Conservation (phyloP, 768 basidiomycete genomes). For the Boletus vermiculosoides region DNA sequence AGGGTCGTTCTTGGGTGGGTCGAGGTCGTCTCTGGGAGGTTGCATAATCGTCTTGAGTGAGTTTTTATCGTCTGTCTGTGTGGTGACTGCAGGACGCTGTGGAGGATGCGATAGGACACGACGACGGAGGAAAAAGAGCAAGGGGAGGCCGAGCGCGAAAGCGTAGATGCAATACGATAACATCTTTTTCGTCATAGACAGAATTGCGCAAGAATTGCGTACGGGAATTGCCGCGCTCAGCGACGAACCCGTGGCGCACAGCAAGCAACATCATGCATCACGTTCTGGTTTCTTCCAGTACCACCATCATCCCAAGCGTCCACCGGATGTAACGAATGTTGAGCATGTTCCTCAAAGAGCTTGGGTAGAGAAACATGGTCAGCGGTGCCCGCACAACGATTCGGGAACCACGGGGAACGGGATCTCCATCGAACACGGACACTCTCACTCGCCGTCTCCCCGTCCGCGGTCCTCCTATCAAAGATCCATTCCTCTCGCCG, state of each 20-base stretch:
- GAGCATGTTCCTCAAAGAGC: not conserved
- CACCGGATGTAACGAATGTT: too few relatives aligned
- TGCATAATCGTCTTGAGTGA: conserved; percentile 69
- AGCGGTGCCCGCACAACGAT: too few relatives aligned
- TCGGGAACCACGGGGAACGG: not conserved
- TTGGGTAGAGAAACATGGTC: not conserved
- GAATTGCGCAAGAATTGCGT: not conserved
- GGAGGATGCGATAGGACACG: conserved; percentile 5
- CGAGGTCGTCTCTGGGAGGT: conserved; percentile 55
- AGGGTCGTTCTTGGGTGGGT: conserved; percentile 74
- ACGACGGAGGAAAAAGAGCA: conserved; percentile 27
- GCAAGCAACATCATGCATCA: not conserved
- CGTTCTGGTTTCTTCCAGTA: too few relatives aligned
- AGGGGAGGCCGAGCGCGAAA: conserved; percentile 32
- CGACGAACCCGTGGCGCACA: not conserved
- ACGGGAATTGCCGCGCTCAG: conserved; percentile 17
- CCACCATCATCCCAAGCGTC: too few relatives aligned
- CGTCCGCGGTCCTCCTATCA: not conserved
- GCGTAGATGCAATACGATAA: conserved; percentile 28
- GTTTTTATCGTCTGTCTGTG: conserved; percentile 26
- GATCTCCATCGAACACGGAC: not conserved
- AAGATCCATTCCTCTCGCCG: not conserved
- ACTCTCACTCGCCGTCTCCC: not conserved
- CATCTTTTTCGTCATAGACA: conserved; percentile 5
- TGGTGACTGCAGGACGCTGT: conserved; percentile 8